A percentile compares a stretch with the other conserved stretches of the same genome.
Conservation (phyloP, 1,139 yeast species). For the Geotrichum bryndzae region DNA sequence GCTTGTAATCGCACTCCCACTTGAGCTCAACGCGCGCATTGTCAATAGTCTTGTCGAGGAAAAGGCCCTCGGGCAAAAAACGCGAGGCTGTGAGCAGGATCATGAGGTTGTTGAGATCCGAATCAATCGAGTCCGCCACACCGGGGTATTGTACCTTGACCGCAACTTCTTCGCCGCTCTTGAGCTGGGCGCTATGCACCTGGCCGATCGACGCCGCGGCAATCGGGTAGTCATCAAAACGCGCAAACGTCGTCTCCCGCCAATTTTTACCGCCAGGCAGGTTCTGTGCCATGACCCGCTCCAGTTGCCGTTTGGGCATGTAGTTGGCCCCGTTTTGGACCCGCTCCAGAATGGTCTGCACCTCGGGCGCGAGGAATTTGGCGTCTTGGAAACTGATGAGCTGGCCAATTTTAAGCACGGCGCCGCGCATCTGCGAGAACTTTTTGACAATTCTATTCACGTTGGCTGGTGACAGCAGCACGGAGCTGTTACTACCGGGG, state of each 20-base stretch:
- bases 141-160: constrained; percentile 98
- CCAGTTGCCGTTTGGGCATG: constrained; percentile 91
- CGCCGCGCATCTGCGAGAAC: constrained; percentile 94
- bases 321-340: constrained; percentile 94
- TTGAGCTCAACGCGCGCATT: constrained; percentile 89
- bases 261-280: constrained; percentile 60
- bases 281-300: constrained; percentile 64
- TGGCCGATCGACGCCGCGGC: constrained; percentile 99
- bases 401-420: constrained; percentile 94
- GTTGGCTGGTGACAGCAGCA: constrained; percentile 73
- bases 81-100: constrained; percentile 81
- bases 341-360: constrained; percentile 69
- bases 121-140: constrained; percentile 88
- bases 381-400: constrained; percentile 88
- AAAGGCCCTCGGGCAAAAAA: constrained; percentile 83
- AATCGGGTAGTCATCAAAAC: constrained; percentile 82
- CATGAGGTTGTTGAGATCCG: constrained; percentile 80
- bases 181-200: constrained; percentile 77
- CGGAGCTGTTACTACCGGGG: constrained; percentile 46
- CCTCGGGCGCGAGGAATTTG: constrained; percentile 73
- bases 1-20: constrained; percentile 94
- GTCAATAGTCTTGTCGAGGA: constrained; percentile 84
- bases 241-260: constrained; percentile 60
- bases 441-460: constrained; percentile 83
- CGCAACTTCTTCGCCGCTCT: constrained; percentile 64